A percentile compares a stretch with the other conserved stretches of the same genome.
These are phyloP conservation scores for Pseudocercospora crystallina DNA, from an alignment of 2,329 filamentous ascomycete genomes.

Conservation along the genomic window DNA sequence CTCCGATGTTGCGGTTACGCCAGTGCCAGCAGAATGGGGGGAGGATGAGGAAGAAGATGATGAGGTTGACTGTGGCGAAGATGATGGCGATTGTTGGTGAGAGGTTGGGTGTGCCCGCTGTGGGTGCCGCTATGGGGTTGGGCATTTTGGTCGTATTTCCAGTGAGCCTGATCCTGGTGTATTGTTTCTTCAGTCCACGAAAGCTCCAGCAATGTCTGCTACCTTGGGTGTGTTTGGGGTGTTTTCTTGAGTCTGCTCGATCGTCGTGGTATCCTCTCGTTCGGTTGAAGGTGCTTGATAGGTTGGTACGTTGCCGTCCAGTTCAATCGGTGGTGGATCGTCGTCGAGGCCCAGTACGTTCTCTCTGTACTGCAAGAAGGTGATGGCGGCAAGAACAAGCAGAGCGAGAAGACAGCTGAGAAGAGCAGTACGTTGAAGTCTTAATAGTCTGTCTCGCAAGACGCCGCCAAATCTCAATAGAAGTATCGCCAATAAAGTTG, in stretches of 20 bases:
- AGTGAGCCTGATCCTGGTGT: not conserved
- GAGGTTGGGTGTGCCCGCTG: not conserved
- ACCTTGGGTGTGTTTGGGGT: not conserved
- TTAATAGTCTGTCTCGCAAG: constrained; percentile 3
- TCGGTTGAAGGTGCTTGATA: not conserved
- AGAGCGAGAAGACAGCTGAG: constrained; percentile 15
- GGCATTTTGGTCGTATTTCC: not conserved
- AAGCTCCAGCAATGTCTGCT: not conserved
- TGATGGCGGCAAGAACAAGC: constrained; percentile 13
- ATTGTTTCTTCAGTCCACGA: not conserved
- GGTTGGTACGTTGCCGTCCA: constrained; percentile 1
- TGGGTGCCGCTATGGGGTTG: not conserved
- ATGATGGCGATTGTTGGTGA: constrained; percentile 34
- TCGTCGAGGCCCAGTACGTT: constrained; percentile 10
- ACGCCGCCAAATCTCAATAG: constrained; percentile 20
- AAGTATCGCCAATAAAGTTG: constrained; percentile 20
- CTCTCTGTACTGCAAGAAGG: constrained; percentile 9
- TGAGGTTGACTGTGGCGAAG: constrained; percentile 51
- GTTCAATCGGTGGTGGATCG: constrained; percentile 17
- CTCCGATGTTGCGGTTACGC: constrained; percentile 60
- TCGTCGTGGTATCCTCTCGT: not conserved
- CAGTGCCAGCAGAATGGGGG: constrained; percentile 62
- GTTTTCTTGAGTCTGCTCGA: not conserved
- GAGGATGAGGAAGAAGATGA: constrained; percentile 54
- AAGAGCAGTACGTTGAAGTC: constrained; percentile 14